phyloP scores from a whole-genome alignment of 2,329 filamentous ascomycete species.

The Sphaerulina musiva region DNA sequence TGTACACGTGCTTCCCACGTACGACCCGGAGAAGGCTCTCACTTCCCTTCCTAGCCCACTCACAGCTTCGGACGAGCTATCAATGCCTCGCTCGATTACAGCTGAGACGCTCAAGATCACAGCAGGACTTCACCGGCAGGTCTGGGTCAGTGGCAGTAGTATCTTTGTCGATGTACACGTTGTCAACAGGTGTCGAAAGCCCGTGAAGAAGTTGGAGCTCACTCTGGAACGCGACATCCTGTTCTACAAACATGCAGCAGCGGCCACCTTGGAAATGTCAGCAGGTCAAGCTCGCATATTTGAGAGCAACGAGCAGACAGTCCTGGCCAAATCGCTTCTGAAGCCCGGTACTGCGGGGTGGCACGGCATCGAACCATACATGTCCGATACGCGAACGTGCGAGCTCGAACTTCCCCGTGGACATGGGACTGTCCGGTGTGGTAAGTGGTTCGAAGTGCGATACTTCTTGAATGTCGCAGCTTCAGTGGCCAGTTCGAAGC shows the following conservation, averaged over 20 bases:
- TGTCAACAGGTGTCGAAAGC: slow-evolving; percentile 45
- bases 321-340: slow-evolving; percentile 40
- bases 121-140: slow-evolving; percentile 51
- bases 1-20: slow-evolving; percentile 47
- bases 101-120: slow-evolving; percentile 45
- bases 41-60: slow-evolving; percentile 48
- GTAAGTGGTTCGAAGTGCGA: slow-evolving; percentile 52
- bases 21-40: slow-evolving; percentile 52
- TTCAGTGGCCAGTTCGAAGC: slow-evolving; percentile 42
- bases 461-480: slow-evolving; percentile 50
- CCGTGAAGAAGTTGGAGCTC: slow-evolving; percentile 46
- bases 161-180: slow-evolving; percentile 51
- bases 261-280: slow-evolving; percentile 44
- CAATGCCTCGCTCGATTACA: slow-evolving; percentile 36
- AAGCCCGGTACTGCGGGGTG: slow-evolving; percentile 43
- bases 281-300: slow-evolving; percentile 48
- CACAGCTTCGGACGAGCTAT: slow-evolving; percentile 45
- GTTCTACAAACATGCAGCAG: slow-evolving; percentile 47
- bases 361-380: slow-evolving; percentile 43
- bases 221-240: slow-evolving; percentile 48
- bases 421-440: slow-evolving; percentile 47
- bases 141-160: slow-evolving; percentile 52
- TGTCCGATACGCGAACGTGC: slow-evolving; percentile 45
- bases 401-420: slow-evolving; percentile 47
- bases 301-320: slow-evolving; percentile 45